Percentiles rank a stretch among this genome's conserved stretches.
Conservation (phyloP, 108 stramenopile species). For the Nitzschia sp. region DNA sequence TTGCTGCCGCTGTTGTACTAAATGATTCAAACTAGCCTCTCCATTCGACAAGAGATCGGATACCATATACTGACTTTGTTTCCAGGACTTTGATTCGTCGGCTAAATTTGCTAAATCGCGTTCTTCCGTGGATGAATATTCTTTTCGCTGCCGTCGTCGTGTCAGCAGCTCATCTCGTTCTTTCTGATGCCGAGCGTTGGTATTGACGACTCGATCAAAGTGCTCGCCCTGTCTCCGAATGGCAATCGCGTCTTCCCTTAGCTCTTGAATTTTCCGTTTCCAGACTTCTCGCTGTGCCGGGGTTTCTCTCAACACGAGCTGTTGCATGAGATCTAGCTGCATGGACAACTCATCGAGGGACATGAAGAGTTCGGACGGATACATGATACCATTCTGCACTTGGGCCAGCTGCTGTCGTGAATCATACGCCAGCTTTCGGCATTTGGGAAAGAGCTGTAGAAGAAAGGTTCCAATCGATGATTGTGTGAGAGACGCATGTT, state of each 20-base stretch:
- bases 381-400: slow-evolving; percentile 73
- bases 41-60: slow-evolving; percentile 67
- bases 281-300: slow-evolving; percentile 82
- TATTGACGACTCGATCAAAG: slow-evolving; percentile 69
- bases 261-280: slow-evolving; percentile 82
- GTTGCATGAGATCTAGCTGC: slow-evolving; percentile 76
- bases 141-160: slow-evolving; percentile 39
- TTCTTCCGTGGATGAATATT: slow-evolving; percentile 34
- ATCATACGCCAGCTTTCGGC: slow-evolving; percentile 84
- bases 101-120: slow-evolving; percentile 64
- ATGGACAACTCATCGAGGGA: slow-evolving; percentile 73
- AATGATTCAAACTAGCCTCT: slow-evolving; percentile 51
- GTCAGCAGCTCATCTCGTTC: slow-evolving; percentile 79
- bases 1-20: slow-evolving; percentile 66
- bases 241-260: slow-evolving; percentile 63
- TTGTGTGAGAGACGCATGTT: no score
- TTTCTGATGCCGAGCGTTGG: slow-evolving; percentile 64
- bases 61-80: slow-evolving; percentile 65
- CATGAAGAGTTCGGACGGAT: slow-evolving; percentile 72
- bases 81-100: slow-evolving; percentile 70
- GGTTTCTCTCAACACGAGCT: slow-evolving; percentile 69
- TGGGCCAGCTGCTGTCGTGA: slow-evolving; percentile 81
- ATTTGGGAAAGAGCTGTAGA: slow-evolving; percentile 78
- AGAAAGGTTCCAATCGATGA: no score
- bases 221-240: slow-evolving; percentile 68